Percentiles rank a stretch among this genome's conserved stretches.
Conservation (phyloP, 2,329 filamentous ascomycete genomes). For the Dactylonectria estremocensis region DNA sequence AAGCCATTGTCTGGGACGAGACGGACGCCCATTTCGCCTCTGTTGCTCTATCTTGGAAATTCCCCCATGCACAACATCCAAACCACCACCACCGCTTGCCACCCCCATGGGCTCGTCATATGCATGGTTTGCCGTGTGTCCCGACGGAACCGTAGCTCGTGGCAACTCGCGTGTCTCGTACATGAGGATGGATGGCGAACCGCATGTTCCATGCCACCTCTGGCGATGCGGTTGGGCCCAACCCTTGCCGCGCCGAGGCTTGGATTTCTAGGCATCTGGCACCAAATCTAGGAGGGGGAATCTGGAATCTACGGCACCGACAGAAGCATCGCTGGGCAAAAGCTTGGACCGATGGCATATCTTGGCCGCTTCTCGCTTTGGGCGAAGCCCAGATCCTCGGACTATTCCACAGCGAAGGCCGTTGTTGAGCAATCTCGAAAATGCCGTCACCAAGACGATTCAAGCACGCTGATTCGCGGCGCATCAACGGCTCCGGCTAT, state of each 20-base stretch:
- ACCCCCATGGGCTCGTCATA: conserved; percentile 9
- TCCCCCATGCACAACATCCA: conserved; percentile 9
- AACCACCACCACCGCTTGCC: conserved; percentile 21
- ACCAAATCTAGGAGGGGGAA: not conserved
- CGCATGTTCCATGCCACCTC: not conserved
- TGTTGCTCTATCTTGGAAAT: conserved; percentile 4
- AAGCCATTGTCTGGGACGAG: conserved; percentile 29
- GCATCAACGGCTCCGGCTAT: conserved; percentile 47
- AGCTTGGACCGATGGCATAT: conserved; percentile 4
- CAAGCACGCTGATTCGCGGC: conserved; percentile 25
- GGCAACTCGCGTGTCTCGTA: conserved; percentile 22
- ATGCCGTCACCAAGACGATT: not conserved
- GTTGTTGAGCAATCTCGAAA: not conserved
- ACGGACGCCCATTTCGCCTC: conserved; percentile 13
- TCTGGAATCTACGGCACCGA: not conserved
- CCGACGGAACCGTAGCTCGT: conserved; percentile 21
- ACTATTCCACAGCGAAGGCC: not conserved
- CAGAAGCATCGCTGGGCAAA: conserved; percentile 1
- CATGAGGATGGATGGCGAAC: conserved; percentile 13
- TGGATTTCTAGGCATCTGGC: conserved; percentile 1
- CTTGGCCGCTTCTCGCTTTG: conserved; percentile 8
- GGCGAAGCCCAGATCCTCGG: conserved; percentile 7
- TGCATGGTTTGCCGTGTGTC: conserved; percentile 30
- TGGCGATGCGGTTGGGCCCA: conserved; percentile 8
- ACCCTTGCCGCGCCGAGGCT: conserved; percentile 10